A percentile compares a stretch with the other conserved stretches of the same genome.
Evolutionary conservation across 257 asterid species (phyloP).

Genomic region (Nyctanthes arbortristis): DNA sequence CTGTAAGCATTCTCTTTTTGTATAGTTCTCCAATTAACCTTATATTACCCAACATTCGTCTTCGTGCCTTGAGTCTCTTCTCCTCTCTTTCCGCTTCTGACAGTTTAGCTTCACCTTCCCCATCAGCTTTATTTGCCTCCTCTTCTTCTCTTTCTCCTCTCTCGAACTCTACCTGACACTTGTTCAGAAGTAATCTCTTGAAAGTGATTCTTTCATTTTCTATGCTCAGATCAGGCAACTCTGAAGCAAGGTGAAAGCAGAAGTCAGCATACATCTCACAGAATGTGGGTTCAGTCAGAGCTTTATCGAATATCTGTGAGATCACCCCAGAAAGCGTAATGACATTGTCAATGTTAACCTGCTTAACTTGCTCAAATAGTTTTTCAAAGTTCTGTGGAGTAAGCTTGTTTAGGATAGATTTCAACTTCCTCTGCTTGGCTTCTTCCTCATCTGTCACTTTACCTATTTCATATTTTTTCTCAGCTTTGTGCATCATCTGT

Average conservation of each 20-base stretch:
- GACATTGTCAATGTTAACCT: conserved; percentile 77
- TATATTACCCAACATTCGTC: too few species aligned
- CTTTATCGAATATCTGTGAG: conserved; percentile 93
- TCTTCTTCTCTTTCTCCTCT: conserved; percentile 89
- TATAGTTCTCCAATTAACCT: too few species aligned
- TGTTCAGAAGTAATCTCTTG: conserved; percentile 83
- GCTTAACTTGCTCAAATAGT: conserved; percentile 79
- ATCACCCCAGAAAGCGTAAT: conserved; percentile 75
- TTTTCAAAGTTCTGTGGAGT: conserved; percentile 96
- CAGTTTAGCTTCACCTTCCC: too few species aligned
- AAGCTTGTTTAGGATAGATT: conserved; percentile 85
- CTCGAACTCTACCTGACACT: conserved; percentile 97
- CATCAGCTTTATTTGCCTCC: conserved; percentile 81
- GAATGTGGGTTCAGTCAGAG: conserved; percentile 93
- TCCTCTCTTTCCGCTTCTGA: too few species aligned
- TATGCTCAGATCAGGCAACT: conserved; percentile 73
- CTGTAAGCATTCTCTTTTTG: too few species aligned
- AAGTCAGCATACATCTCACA: conserved; percentile 98
- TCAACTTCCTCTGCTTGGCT: conserved; percentile 86
- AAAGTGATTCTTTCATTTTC: conserved; percentile 70
- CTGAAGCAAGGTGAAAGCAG: conserved; percentile 76
- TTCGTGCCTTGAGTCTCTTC: too few species aligned
- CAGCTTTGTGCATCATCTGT: conserved; percentile 80
- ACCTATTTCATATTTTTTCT: conserved; percentile 82
- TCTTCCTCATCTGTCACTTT: conserved; percentile 80